phyloP scores from a whole-genome alignment of 208 protist genomes.

The Acanthamoeba triangularis region DNA sequence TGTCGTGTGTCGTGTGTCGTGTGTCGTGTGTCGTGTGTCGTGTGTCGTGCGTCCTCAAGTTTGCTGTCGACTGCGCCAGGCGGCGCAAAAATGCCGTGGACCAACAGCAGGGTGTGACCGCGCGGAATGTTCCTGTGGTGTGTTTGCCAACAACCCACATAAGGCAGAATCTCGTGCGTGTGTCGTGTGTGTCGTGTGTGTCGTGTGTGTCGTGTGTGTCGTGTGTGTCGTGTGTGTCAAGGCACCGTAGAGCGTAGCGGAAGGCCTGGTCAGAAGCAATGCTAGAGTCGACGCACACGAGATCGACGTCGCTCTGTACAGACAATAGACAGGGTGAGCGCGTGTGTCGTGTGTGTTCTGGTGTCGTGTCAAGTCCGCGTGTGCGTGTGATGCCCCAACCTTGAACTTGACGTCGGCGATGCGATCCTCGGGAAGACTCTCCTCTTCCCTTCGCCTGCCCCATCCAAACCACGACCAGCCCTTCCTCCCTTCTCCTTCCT shows the following conservation, averaged over 20 bases:
- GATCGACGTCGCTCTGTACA: not conserved
- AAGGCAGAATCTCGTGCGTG: no score
- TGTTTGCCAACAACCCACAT: not conserved
- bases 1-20: not conserved
- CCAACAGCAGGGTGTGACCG: not conserved
- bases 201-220: no score
- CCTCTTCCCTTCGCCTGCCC: not conserved
- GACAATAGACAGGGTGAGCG: not conserved
- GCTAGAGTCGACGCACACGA: slow-evolving; percentile 29
- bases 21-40: not conserved
- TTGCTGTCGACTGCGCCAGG: slow-evolving; percentile 12
- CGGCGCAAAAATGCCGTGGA: slow-evolving; percentile 32
- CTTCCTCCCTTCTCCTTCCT: not conserved
- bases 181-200: no score
- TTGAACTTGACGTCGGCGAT: slow-evolving; percentile 9
- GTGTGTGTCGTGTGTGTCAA: no score
- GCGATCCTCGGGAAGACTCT: not conserved
- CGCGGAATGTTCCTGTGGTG: not conserved
- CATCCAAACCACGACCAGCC: not conserved
- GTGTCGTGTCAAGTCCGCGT: not conserved
- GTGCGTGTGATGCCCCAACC: not conserved
- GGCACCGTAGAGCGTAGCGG: slow-evolving; percentile 15
- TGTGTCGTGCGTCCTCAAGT: not conserved
- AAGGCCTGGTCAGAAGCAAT: slow-evolving; percentile 29
- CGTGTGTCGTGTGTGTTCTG: not conserved